Conservation (phyloP, 1,284 basidiomycete species). For the Rhodotorula sp. region DNA sequence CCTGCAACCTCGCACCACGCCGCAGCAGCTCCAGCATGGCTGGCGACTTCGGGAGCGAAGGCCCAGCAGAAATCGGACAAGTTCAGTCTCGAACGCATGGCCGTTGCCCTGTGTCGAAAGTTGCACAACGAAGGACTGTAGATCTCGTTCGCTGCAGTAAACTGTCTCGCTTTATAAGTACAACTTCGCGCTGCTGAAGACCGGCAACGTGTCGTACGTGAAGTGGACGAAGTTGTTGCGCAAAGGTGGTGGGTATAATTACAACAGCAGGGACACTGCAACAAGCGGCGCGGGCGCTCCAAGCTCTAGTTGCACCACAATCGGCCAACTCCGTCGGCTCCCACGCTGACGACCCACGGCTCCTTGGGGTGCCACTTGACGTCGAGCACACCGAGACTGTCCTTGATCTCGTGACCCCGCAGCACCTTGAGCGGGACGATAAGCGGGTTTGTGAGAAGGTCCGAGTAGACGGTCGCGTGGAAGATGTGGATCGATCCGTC, state of each 20-base stretch:
- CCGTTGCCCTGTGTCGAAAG: constrained; percentile 69
- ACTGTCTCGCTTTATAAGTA: too few species aligned
- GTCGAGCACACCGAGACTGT: constrained; percentile 87
- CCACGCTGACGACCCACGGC: constrained; percentile 90
- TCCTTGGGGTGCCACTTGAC: constrained; percentile 83
- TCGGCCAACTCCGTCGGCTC: constrained; percentile 83
- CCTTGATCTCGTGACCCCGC: constrained; percentile 72
- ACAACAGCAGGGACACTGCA: not conserved
- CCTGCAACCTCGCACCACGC: not conserved
- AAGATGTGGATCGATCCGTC: constrained; percentile 97
- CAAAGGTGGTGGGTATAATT: not conserved
- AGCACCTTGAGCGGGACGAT: constrained; percentile 97
- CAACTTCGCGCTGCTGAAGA: too few species aligned
- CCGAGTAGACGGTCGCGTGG: constrained; percentile 89
- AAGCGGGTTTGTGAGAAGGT: constrained; percentile 90
- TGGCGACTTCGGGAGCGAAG: constrained; percentile 22
- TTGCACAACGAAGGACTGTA: constrained; percentile 68
- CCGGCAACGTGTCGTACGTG: not conserved
- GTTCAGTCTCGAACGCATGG: constrained; percentile 69
- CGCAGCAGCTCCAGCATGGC: constrained; percentile 10
- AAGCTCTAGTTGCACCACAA: constrained; percentile 61
- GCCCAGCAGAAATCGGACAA: constrained; percentile 29
- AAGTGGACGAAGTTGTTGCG: not conserved
- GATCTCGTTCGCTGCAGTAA: not conserved
- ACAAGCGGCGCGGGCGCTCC: not conserved